These are phyloP conservation scores for Crucibulum laeve DNA, from an alignment of 768 basidiomycete genomes.

Conservation along the genomic window DNA sequence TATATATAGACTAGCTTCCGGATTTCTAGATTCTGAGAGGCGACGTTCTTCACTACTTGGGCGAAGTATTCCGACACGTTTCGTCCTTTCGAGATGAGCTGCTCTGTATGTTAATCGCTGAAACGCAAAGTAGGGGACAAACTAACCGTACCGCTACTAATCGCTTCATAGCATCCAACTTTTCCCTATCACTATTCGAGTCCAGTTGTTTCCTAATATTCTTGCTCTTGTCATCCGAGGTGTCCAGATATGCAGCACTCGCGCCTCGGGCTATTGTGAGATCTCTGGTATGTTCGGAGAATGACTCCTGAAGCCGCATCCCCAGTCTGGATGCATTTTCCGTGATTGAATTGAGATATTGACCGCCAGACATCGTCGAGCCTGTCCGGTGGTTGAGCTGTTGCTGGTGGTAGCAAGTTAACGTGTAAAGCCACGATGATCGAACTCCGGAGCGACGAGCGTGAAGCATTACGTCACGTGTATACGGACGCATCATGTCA, in stretches of 20 bases:
- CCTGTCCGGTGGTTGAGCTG: too few relatives aligned
- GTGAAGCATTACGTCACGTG: too few relatives aligned
- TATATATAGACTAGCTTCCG: slow-evolving; percentile 98
- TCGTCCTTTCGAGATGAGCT: slow-evolving; percentile 88
- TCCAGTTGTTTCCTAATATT: slow-evolving; percentile 87
- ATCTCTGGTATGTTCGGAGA: slow-evolving; percentile 79
- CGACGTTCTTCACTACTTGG: slow-evolving; percentile 96
- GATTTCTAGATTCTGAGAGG: slow-evolving; percentile 87
- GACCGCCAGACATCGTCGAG: slow-evolving; percentile 32
- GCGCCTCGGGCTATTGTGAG: slow-evolving; percentile 53
- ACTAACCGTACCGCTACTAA: slow-evolving; percentile 75
- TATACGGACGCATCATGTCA: too few relatives aligned
- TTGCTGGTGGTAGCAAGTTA: neutral
- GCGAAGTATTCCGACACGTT: slow-evolving; percentile 94
- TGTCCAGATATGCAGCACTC: slow-evolving; percentile 59
- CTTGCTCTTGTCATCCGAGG: slow-evolving; percentile 74
- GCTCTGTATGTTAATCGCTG: slow-evolving; percentile 1
- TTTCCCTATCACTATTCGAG: slow-evolving; percentile 83
- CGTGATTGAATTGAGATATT: slow-evolving; percentile 51
- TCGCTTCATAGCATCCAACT: slow-evolving; percentile 92
- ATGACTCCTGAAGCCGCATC: slow-evolving; percentile 77
- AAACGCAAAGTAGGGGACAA: neutral
- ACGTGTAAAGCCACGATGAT: too few relatives aligned
- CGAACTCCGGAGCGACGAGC: too few relatives aligned
- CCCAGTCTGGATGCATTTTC: slow-evolving; percentile 85